Evolutionary conservation across 768 basidiomycete genomes (phyloP).

Genomic region (Tylopilus intermedius): DNA sequence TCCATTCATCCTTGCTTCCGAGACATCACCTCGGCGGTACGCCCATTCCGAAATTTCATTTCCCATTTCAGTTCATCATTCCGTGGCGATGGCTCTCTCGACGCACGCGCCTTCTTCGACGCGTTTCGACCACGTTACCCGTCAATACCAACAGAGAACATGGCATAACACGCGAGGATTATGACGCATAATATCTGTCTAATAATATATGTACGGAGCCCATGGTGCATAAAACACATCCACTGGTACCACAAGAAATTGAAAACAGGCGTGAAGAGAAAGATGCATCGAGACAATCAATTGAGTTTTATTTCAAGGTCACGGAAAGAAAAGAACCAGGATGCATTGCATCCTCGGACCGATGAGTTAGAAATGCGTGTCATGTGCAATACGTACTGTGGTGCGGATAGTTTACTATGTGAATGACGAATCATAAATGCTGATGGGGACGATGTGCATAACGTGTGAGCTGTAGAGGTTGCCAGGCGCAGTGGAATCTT

Average conservation of each 20-base stretch:
- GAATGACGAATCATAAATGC: constrained; percentile 27
- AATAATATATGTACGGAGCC: constrained; percentile 11
- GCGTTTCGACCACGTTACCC: not conserved
- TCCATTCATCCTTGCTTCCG: not conserved
- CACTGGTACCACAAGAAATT: constrained; percentile 14
- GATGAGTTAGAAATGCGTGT: constrained; percentile 25
- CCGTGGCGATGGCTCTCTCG: constrained; percentile 4
- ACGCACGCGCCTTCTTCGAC: not conserved
- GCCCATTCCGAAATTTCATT: not conserved
- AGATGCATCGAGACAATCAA: constrained; percentile 2
- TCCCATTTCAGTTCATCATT: constrained; percentile 3
- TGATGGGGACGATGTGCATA: constrained; percentile 4
- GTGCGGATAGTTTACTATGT: constrained; percentile 23
- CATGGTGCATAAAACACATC: too few relatives aligned
- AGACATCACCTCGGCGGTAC: not conserved
- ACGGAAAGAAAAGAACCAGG: not conserved
- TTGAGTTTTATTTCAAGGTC: not conserved
- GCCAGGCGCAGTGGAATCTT: constrained; percentile 11
- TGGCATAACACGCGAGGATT: constrained; percentile 14
- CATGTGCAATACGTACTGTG: constrained; percentile 28
- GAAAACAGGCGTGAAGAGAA: not conserved
- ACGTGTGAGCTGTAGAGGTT: constrained; percentile 7
- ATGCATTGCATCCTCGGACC: constrained; percentile 8
- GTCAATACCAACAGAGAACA: not conserved
- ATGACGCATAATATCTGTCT: constrained; percentile 6